phyloP scores from a whole-genome alignment of 345 rosid species.

The Durio zibethinus region DNA sequence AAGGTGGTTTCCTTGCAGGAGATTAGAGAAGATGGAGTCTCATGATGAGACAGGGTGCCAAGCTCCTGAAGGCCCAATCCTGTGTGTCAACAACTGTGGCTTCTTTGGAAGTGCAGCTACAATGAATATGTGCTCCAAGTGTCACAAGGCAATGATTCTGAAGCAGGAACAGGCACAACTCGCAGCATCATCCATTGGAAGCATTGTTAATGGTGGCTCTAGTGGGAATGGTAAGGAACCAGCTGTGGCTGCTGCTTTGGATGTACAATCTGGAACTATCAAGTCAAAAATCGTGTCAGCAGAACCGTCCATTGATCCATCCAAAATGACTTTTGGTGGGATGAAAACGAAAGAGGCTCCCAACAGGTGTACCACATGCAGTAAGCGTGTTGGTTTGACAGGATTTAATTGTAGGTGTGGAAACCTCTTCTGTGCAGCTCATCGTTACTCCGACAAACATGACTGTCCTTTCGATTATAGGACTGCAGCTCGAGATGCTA shows the following conservation, averaged over 20 bases:
- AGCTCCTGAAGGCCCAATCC: constrained; percentile 73
- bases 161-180: constrained; percentile 79
- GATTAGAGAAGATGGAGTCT: constrained; percentile 38
- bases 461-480: constrained; percentile 64
- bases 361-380: constrained; percentile 49
- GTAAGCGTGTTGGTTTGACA: constrained; percentile 57
- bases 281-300: constrained; percentile 36
- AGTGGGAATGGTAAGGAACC: constrained; percentile 36
- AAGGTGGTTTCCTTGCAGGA: constrained; percentile 20
- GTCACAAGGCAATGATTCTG: constrained; percentile 71
- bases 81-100: constrained; percentile 87
- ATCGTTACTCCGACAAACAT: constrained; percentile 74
- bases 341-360: constrained; percentile 72
- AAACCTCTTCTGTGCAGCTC: constrained; percentile 53
- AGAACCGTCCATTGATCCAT: constrained; percentile 32
- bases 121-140: constrained; percentile 96
- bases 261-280: constrained; percentile 34
- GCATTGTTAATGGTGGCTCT: constrained; percentile 49
- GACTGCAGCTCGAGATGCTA: constrained; percentile 47
- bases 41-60: constrained; percentile 95
- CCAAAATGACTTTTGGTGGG: constrained; percentile 28
- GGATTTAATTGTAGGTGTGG: constrained; percentile 72
- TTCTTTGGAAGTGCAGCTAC: constrained; percentile 95
- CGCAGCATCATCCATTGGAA: constrained; percentile 67
- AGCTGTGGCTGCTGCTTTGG: constrained; percentile 35